A percentile compares a stretch with the other conserved stretches of the same genome.
These are phyloP conservation scores for Colletotrichum falcatum DNA, from an alignment of 2,329 filamentous ascomycete species.

Conservation along the genomic window DNA sequence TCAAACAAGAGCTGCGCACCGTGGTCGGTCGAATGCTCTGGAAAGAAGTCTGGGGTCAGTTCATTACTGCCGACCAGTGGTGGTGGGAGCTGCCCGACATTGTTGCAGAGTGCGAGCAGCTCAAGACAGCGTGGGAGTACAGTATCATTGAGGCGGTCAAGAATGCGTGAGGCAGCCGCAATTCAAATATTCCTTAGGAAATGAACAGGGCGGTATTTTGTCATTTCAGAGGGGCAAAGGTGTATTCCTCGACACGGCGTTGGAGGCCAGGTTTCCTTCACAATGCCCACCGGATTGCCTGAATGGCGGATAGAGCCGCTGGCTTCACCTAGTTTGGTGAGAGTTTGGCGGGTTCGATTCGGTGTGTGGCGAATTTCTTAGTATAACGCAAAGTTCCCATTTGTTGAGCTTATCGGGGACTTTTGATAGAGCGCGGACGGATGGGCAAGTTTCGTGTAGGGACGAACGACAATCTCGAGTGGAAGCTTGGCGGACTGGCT, in stretches of 20 bases:
- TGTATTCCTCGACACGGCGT: conserved; percentile 26
- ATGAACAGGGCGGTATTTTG: neutral
- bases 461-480: conserved; percentile 8
- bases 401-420: conserved; percentile 27
- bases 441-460: conserved; percentile 4
- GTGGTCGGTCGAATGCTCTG: conserved; percentile 68
- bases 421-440: neutral
- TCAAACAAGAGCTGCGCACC: conserved; percentile 62
- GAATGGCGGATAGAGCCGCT: conserved; percentile 14
- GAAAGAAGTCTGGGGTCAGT: conserved; percentile 70
- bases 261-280: conserved; percentile 37
- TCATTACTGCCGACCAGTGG: conserved; percentile 63
- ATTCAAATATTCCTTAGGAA: conserved; percentile 24
- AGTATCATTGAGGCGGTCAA: conserved; percentile 68
- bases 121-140: conserved; percentile 70
- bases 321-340: conserved; percentile 15
- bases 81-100: conserved; percentile 72
- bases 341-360: conserved; percentile 2
- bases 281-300: conserved; percentile 20
- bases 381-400: conserved; percentile 19
- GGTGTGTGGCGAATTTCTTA: conserved; percentile 10
- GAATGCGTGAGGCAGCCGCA: conserved; percentile 44
- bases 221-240: conserved; percentile 9
- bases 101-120: conserved; percentile 65
- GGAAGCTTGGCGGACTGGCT: conserved; percentile 11